A percentile compares a stretch with the other conserved stretches of the same genome.
These are phyloP conservation scores for Suillus americanus DNA, from an alignment of 768 basidiomycete genomes.

Conservation along the genomic window DNA sequence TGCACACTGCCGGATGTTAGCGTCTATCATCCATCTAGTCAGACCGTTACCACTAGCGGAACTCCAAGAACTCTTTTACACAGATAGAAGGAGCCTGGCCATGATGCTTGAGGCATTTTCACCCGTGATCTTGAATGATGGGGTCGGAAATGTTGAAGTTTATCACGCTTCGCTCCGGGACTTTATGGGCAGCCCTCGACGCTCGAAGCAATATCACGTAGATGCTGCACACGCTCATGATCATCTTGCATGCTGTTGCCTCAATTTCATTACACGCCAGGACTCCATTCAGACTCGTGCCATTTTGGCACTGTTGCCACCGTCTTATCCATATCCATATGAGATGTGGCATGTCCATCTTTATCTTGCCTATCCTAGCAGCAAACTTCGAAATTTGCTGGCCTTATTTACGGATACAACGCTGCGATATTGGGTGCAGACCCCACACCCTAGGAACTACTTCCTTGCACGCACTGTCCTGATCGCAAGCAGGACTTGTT, in stretches of 20 bases:
- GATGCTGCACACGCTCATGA: neutral
- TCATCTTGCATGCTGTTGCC: neutral
- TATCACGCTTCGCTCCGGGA: conserved; percentile 1
- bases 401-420: no score
- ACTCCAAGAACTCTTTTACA: neutral
- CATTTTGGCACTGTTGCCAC: no score
- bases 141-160: neutral
- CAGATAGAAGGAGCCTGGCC: neutral
- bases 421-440: no score
- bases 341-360: neutral
- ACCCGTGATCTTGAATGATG: neutral
- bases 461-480: no score
- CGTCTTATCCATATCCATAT: neutral
- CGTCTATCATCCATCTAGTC: neutral
- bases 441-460: no score
- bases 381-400: neutral
- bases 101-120: neutral
- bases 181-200: neutral
- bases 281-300: no score
- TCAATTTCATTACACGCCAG: neutral
- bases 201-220: neutral
- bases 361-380: neutral
- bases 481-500: no score
- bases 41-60: neutral
- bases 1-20: neutral